Base-by-base conservation (phyloP, 139 green algal genomes). In the Astrephomene gubernaculifera region DNA sequence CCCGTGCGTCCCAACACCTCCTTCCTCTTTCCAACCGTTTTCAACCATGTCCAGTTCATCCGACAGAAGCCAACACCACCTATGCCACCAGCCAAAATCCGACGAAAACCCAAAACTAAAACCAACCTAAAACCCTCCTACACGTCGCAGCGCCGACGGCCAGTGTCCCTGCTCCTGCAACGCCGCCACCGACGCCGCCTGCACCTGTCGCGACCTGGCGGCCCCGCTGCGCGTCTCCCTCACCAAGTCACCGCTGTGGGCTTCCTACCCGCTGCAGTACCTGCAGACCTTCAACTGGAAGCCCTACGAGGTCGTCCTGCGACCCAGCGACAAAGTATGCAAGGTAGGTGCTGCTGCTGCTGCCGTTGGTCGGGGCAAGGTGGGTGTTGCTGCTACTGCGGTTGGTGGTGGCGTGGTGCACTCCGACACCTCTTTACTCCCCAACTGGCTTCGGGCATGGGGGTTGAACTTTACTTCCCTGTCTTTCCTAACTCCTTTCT, bases 161-260 rank as follows among this genome's bases (percentile, higher is more conserved):
- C 22, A 52, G 29, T 98, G 95, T 82, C 95, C 95, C 35, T 98
- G 95, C 87, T 87, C 65, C 39, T 98, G 95, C 90, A 91, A 93
- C 83, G 95, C 96, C 35, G 90, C 87, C 0, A 83, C 80, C 0
- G 95, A 97, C 57, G 9, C 81, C 0, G 63, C 0, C 36, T 98
- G 95, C 83, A 68, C 29, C 21, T 98, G 95, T 84, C 90, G 92
- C 19, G 93, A 98, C 83, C 79, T 98, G 41, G 63, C 70, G 0
- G 27, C 87, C n/a, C 86, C 87, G 0, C 69, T 98, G 6, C 86
- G 52, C 1, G 87, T 97, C 4, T 88, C 52, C 0, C 35, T 96
- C 0, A 93, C 83, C 7, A 97, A 97, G 86, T 85, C 86, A 0
- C 87, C 94, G 3, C 89, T 97, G 29, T 94, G 81, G 71, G 90